A percentile compares a stretch with the other conserved stretches of the same genome.
phyloP scores from a whole-genome alignment of 208 protist genomes.

The Sergeia podlipaevii region DNA sequence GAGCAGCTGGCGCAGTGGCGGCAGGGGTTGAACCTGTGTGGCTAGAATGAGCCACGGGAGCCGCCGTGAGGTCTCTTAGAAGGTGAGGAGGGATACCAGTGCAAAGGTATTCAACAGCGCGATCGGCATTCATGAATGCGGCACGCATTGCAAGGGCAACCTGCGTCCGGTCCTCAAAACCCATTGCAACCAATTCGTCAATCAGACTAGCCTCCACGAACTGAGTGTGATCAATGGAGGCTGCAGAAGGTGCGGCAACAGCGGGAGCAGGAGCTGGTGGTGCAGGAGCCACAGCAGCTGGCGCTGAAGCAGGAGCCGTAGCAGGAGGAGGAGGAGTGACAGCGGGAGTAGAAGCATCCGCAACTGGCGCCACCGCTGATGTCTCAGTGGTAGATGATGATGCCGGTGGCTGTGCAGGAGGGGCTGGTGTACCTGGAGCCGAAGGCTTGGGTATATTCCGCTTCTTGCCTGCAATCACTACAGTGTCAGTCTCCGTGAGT shows the following conservation, averaged over 20 bases:
- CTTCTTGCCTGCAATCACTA: slow-evolving; percentile 80
- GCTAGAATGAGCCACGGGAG: neutral
- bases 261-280: neutral
- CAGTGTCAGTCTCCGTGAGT: slow-evolving; percentile 41
- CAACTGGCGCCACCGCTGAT: slow-evolving; percentile 3
- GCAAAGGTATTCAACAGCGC: slow-evolving; percentile 86
- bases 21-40: neutral
- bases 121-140: slow-evolving; percentile 84
- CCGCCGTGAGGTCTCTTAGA: slow-evolving; percentile 26
- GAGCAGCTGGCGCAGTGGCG: neutral
- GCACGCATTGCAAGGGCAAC: slow-evolving; percentile 74
- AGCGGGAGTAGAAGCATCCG: neutral
- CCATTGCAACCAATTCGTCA: slow-evolving; percentile 80
- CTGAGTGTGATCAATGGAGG: slow-evolving; percentile 9
- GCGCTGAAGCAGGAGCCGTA: neutral
- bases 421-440: slow-evolving; percentile 1
- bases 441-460: slow-evolving; percentile 44
- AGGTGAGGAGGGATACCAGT: slow-evolving; percentile 63
- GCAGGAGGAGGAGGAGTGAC: slow-evolving; percentile 2
- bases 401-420: slow-evolving; percentile 2
- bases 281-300: neutral
- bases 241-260: neutral
- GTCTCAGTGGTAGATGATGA: neutral
- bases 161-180: slow-evolving; percentile 76
- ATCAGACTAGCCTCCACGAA: slow-evolving; percentile 54